Conservation (phyloP, 495 filamentous ascomycete genomes). For the Terfezia boudieri region DNA sequence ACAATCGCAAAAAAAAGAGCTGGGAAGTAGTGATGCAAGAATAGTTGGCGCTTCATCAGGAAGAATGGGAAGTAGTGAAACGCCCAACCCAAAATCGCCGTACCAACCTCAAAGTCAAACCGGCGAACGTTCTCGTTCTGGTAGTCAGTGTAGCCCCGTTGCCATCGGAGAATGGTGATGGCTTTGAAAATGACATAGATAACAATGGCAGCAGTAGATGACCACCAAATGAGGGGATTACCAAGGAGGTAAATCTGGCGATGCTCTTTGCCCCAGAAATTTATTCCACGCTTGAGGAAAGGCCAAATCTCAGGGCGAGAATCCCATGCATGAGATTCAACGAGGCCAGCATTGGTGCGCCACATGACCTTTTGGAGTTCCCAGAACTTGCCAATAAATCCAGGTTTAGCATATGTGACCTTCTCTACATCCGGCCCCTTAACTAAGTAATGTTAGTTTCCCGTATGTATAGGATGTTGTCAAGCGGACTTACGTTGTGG, state of each 20-base stretch:
- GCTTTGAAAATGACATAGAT: slow-evolving; percentile 69
- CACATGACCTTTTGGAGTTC: slow-evolving; percentile 99
- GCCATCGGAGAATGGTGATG: slow-evolving; percentile 76
- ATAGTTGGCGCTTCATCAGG: slow-evolving; percentile 84
- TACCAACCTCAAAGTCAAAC: slow-evolving; percentile 93
- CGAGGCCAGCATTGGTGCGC: slow-evolving; percentile 88
- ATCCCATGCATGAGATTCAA: slow-evolving; percentile 95
- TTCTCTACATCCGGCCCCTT: slow-evolving; percentile 54
- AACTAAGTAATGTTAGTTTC: not conserved
- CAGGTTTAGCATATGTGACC: slow-evolving; percentile 85
- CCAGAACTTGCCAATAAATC: slow-evolving; percentile 97
- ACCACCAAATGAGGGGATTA: slow-evolving; percentile 92
- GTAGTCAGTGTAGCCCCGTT: slow-evolving; percentile 78
- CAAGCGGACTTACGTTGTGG: slow-evolving; percentile 25
- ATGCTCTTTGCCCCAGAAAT: slow-evolving; percentile 93
- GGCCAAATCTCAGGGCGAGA: slow-evolving; percentile 90
- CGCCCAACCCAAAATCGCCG: slow-evolving; percentile 70
- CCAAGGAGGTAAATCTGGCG: slow-evolving; percentile 92
- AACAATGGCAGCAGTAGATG: slow-evolving; percentile 55
- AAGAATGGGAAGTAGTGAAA: slow-evolving; percentile 97
- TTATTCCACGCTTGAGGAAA: slow-evolving; percentile 80
- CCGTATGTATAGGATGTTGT: not conserved
- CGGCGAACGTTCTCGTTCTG: slow-evolving; percentile 59
- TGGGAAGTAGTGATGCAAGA: slow-evolving; percentile 89
- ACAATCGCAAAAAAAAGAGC: slow-evolving; percentile 90